Evolutionary conservation across 306 rosid species (phyloP).

Genomic region (Abrus pulchellus): DNA sequence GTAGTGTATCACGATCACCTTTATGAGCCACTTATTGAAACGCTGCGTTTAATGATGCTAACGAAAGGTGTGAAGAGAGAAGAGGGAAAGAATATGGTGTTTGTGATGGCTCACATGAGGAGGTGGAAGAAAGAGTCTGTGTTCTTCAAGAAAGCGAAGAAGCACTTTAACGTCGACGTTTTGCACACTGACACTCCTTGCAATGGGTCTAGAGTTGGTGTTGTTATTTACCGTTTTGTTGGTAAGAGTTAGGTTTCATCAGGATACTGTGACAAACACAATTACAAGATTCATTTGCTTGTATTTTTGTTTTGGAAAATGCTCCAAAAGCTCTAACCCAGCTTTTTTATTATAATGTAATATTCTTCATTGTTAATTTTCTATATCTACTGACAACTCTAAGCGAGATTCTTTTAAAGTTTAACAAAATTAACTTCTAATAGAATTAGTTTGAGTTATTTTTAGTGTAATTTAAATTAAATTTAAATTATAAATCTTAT

Average conservation of each 20-base stretch:
- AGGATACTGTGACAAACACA: not conserved
- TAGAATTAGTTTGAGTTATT: no score
- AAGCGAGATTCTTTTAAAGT: no score
- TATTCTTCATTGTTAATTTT: not conserved
- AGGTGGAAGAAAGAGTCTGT: conserved; percentile 91
- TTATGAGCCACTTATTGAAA: conserved; percentile 79
- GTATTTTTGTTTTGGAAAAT: not conserved
- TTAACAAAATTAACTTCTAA: no score
- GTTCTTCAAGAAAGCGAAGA: conserved; percentile 87
- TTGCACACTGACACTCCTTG: conserved; percentile 64
- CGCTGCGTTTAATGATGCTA: conserved; percentile 61
- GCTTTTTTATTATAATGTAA: not conserved
- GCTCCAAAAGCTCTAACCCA: not conserved
- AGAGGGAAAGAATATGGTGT: conserved; percentile 47
- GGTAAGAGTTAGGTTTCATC: conserved; percentile 41
- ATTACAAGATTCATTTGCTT: not conserved
- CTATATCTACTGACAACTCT: no score
- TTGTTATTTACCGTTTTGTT: conserved; percentile 70
- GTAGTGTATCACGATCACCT: conserved; percentile 91
- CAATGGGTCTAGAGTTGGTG: conserved; percentile 76
- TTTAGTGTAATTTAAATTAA: no score
- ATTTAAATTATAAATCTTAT: no score
- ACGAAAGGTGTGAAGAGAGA: conserved; percentile 39
- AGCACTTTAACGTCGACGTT: conserved; percentile 67
- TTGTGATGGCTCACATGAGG: conserved; percentile 87